Evolutionary conservation across 73 alveolate species (phyloP).

Genomic region (Paramecium octaurelia): DNA sequence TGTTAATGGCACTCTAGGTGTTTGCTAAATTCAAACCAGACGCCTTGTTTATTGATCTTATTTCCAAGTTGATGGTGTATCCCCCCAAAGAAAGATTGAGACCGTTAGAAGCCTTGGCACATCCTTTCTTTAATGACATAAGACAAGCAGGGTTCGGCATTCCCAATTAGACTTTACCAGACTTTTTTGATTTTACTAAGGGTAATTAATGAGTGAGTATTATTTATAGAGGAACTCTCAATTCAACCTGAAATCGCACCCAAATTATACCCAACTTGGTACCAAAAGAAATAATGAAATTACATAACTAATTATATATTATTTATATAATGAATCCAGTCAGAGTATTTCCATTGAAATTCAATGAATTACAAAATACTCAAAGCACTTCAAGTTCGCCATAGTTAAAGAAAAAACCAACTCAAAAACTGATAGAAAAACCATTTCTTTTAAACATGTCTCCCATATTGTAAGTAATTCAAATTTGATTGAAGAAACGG

Average conservation of each 20-base stretch:
- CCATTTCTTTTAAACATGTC: not conserved
- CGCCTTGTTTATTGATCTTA: slow-evolving; percentile 63
- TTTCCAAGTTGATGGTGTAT: slow-evolving; percentile 79
- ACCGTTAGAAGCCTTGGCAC: slow-evolving; percentile 83
- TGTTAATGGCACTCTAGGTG: not conserved
- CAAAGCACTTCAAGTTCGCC: slow-evolving; percentile 21
- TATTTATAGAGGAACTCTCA: slow-evolving; percentile 46
- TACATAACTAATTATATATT: not conserved
- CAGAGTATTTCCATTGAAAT: slow-evolving; percentile 36
- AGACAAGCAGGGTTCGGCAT: slow-evolving; percentile 40
- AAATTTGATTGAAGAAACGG: not conserved
- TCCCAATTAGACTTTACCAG: slow-evolving; percentile 16
- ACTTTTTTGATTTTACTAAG: slow-evolving; percentile 51
- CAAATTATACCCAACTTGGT: slow-evolving; percentile 49
- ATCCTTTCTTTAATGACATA: slow-evolving; percentile 90
- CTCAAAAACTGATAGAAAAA: not conserved
- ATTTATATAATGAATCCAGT: slow-evolving; percentile 42
- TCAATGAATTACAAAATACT: not conserved
- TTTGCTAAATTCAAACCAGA: slow-evolving; percentile 35
- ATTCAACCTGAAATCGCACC: slow-evolving; percentile 48
- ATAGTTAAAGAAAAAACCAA: not conserved
- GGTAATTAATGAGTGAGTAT: not conserved
- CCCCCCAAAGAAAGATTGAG: slow-evolving; percentile 78
- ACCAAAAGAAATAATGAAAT: slow-evolving; percentile 39
- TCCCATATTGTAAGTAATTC: not conserved